Base-by-base conservation (phyloP, 768 basidiomycete genomes). In the Phlebiopsis flavidoalba region DNA sequence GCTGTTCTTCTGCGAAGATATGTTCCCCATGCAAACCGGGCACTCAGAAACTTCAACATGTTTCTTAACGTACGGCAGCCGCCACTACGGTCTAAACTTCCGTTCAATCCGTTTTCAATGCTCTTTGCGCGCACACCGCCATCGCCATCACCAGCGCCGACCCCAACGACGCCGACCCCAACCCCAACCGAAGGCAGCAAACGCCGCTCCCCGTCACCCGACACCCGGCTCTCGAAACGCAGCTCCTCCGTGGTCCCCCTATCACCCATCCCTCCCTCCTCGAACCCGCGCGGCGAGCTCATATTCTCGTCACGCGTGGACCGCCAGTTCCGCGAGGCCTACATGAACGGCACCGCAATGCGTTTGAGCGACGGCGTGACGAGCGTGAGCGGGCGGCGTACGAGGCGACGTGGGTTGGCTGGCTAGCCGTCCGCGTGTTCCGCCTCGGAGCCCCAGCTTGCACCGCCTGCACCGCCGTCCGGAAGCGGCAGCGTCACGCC, bases 41-140 rank as follows among this genome's bases (percentile, higher is more conserved):
- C 95, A 0, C 79, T 99, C 14, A 85, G 96, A 17, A 90, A 88
- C 19, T 89, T 98, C 73, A 99, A 99, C 73, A 95, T 99, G 87
- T 92, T 93, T 69, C 82, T 99, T 66, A 99, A 99, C 76, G 91
- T 96, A 67, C 89, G 95, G 46, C 84, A 86, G 65, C 88, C 87
- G 1, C 84, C 93, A 0, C 75, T 91, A 15, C 80, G 83, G 35
- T 84, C 88, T 11, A 85, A 82, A 67, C 74, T 85, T 63, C 64
- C 77, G 73, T 76, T 68, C 64, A 86, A 81, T 66, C 82, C 82
- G 8, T 72, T 87, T 52, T 71, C 80, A n/a, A 81, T 84, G 73
- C 80, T 87, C 72, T 84, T 83, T 37, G 66, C 73, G 22, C 63
- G 71, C 56, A 61, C 68, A 49, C 53, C 64, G 19, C 62, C 66